Evolutionary conservation across 2,329 filamentous ascomycete species (phyloP), one percentile per base, ranked within the genome.

Genomic region (Chlorencoelia australis): DNA sequence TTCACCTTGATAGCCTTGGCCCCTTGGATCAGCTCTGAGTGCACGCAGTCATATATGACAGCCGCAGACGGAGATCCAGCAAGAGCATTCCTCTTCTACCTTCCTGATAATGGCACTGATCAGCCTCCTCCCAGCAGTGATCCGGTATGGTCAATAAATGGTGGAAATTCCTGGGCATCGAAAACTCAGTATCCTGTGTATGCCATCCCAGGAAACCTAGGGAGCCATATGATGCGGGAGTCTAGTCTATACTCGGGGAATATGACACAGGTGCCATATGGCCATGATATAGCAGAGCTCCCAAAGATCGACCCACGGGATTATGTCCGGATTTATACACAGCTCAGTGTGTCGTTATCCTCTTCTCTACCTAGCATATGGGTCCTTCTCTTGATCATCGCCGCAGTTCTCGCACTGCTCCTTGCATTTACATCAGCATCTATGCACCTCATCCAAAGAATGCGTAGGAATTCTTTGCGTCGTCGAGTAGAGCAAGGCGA

Each of bases 1-100:
- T 86, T 84, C 57, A 76, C 80, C 37, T 66, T 87, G 34, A 74
- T 95, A 49, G 88, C 82, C 18, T 63, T 95, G 35, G 88, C 85
- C 16, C 89, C 89, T 18, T 96, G 89, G 88, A 75, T 86, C 49
- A 82, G 71, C 43, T 63, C 69, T 6, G 64, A 74, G 17, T 98
- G 89, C 55, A 82, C 84, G 9, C 61, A 69, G 37, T 71, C 79
- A 29, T 94, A 86, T 55, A 68, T 96, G 30, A 61, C 68, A 13
- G 67, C 73, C 14, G 70, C 73, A n/a, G 63, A 66, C 20, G 51
- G 59, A 37, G 73, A 79, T 46, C 69, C 73, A 16, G 67, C 80
- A 7, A 69, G 75, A 27, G 76, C 65, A 15, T 72, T 82, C 52
- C 62, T 82, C 25, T 79, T 81, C 47, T 82, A 79, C 55, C 65